Percentiles rank a stretch among this genome's conserved stretches.
These are phyloP conservation scores for Climacium dendroides DNA, from an alignment of 225 moss, liverwort and hornwort species.

Conservation along the genomic window DNA sequence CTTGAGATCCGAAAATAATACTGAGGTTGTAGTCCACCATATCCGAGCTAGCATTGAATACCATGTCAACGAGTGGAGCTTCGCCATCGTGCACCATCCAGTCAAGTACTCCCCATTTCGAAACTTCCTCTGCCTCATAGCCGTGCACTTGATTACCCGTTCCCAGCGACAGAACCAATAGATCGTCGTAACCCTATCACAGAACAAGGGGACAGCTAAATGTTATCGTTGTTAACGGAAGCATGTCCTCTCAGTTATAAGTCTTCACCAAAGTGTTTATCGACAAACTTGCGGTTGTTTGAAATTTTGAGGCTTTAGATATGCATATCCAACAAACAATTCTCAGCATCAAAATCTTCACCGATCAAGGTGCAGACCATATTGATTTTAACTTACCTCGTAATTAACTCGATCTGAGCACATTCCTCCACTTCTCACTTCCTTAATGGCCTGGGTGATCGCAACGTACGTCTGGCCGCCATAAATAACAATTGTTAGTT, in stretches of 20 bases:
- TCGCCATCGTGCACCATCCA: conserved; percentile 47
- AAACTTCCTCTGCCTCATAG: conserved; percentile 23
- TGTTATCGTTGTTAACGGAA: not conserved
- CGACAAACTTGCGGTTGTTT: not conserved
- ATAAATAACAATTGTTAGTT: not conserved
- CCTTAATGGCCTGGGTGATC: conserved; percentile 49
- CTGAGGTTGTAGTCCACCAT: conserved; percentile 57
- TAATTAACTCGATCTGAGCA: conserved; percentile 30
- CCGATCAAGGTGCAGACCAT: not conserved
- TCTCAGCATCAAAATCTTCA: not conserved
- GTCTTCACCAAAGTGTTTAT: not conserved
- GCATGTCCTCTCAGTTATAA: not conserved
- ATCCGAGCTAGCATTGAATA: conserved; percentile 43
- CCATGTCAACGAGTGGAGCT: conserved; percentile 47
- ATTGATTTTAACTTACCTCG: not conserved
- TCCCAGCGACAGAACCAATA: conserved; percentile 48
- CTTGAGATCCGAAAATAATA: conserved; percentile 32
- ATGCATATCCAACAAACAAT: not conserved
- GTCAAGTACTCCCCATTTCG: conserved; percentile 38
- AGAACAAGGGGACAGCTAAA: not conserved
- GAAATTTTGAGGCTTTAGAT: not conserved
- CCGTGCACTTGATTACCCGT: conserved; percentile 22
- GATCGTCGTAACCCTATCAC: conserved; percentile 38
- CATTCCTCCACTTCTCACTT: conserved; percentile 26
- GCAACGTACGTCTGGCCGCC: conserved; percentile 38